Evolutionary conservation across 2,329 filamentous ascomycete genomes (phyloP), one percentile per base, ranked within the genome.

Genomic region (Aspergillus sp.): DNA sequence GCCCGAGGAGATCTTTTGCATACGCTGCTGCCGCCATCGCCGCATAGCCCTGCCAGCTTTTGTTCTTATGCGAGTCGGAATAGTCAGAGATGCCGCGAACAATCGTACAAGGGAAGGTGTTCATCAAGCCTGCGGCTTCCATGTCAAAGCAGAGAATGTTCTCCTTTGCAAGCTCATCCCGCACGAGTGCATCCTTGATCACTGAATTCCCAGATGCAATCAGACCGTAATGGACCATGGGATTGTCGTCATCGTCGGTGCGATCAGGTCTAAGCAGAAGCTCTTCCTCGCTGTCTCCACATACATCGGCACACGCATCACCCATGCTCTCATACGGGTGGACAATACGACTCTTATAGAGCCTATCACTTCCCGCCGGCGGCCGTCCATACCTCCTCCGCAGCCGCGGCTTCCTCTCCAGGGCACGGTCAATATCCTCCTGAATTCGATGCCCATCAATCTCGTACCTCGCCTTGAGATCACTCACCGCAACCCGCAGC

Each of bases 131-230:
- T 14, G 45, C 45, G 1, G 32, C 45, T 47, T 47, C 42, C 42
- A 47, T 47, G 17, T 35, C 42, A 8, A 45, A 24, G 13, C 42
- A 45, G 22, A 24, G 22, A 24, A 24, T 24, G 22, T 24, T 24
- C 22, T 24, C 22, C 22, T 24, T 24, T 24, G 22, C 22, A 24
- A 24, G 22, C 22, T 24, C 22, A 7, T 24, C 22, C 7, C 22
- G 3, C 22, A 24, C 7, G 22, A 3, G 22, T 13, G 59, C 60
- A 43, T 65, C 50, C 14, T 58, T 59, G 26, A 64, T 60, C 7
- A 63, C 3, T 14, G 36, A 36, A 35, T 62, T 59, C 4, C 20
- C 61, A n/a, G 60, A 62, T 10, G 56, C 60, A 50, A 65, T 59
- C 11, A 57, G 9, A 11, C 62, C 62, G 47, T 62, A 63, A 43